Percentiles rank a stretch among this genome's conserved stretches.
phyloP scores from a whole-genome alignment of 177 flowering plant genomes.

The Tripterygium wilfordii region DNA sequence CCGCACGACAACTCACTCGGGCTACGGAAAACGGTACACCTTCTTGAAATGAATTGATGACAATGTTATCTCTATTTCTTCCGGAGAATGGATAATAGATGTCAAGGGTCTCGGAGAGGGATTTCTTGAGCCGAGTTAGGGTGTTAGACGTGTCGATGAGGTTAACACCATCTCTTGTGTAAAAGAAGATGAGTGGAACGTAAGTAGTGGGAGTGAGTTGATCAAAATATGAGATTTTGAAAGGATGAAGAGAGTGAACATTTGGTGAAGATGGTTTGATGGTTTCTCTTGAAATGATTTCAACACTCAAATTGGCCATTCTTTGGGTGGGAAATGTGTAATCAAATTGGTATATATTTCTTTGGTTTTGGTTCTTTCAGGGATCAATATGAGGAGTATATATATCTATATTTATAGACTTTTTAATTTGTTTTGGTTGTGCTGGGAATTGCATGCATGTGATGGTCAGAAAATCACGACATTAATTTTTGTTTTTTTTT shows the following conservation, averaged over 20 bases:
- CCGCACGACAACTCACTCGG: background rate
- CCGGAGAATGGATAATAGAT: conserved; percentile 5
- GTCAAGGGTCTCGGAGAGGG: conserved; percentile 2
- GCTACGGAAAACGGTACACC: conserved; percentile 1
- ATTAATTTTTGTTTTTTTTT: too few relatives aligned
- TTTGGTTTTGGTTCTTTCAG: too few relatives aligned
- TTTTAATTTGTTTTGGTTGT: too few relatives aligned
- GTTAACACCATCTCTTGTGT: background rate
- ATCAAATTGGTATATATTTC: too few relatives aligned
- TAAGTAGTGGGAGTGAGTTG: conserved; percentile 2
- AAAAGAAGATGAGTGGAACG: background rate
- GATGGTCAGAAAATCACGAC: too few relatives aligned
- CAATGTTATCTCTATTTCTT: background rate
- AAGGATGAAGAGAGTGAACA: background rate
- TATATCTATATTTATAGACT: too few relatives aligned
- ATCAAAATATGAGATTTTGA: conserved; percentile 2
- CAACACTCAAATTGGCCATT: too few relatives aligned
- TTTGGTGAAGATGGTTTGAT: background rate
- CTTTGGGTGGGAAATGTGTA: too few relatives aligned
- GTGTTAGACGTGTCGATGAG: background rate
- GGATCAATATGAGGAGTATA: too few relatives aligned
- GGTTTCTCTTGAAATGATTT: background rate
- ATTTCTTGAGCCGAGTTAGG: background rate
- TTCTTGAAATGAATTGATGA: background rate
- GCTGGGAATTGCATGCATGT: too few relatives aligned